These are phyloP conservation scores for Macadamia tetraphylla DNA, from an alignment of 164 flowering plant species.

Conservation along the genomic window DNA sequence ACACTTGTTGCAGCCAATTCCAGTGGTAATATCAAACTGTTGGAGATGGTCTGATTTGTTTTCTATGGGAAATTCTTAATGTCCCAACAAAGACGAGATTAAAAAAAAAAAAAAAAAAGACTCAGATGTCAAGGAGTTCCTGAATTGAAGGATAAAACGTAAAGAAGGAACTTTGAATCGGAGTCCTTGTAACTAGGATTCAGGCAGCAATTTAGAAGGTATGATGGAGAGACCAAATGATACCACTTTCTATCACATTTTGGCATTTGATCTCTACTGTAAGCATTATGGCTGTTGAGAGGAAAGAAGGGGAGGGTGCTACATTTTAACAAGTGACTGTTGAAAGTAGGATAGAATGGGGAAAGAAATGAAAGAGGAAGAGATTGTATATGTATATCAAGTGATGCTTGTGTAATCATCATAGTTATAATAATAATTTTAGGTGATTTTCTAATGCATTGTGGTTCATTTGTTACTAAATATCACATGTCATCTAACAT, in stretches of 20 bases:
- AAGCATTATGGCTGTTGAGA: too few species aligned
- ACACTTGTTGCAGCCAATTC: conserved; percentile 92
- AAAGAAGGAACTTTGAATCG: background rate
- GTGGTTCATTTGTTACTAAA: too few species aligned
- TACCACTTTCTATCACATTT: background rate
- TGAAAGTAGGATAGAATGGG: background rate
- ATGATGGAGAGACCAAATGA: background rate
- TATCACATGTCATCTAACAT: too few species aligned
- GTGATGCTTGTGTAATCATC: background rate
- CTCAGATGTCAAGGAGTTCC: too few species aligned
- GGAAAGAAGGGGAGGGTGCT: background rate
- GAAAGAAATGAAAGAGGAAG: background rate
- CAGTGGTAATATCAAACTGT: conserved; percentile 71
- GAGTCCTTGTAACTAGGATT: background rate
- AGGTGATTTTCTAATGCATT: too few species aligned
- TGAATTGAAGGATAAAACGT: too few species aligned
- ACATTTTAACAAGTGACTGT: background rate
- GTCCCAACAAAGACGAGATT: background rate
- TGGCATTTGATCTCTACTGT: background rate
- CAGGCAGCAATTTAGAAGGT: background rate
- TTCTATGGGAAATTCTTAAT: background rate
- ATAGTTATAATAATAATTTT: too few species aligned
- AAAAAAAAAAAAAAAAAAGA: background rate
- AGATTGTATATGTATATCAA: background rate
- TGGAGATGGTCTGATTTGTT: conserved; percentile 72